Conservation (phyloP, 169 alveolate genomes). For the Plasmodium yoelii region DNA sequence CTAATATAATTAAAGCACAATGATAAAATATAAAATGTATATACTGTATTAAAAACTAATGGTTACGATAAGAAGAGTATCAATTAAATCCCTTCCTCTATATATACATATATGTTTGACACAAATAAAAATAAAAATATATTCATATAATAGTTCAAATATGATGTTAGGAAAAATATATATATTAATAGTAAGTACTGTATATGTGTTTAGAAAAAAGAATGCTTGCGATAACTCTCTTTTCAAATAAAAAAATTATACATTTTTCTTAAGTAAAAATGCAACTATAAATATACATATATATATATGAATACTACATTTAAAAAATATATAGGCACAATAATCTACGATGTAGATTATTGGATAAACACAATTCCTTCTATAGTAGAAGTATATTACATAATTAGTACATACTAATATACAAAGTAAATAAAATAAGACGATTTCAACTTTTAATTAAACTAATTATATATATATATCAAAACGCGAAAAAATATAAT, state of each 20-base stretch:
- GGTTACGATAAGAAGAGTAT: conserved; percentile 10
- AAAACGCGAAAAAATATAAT: not conserved
- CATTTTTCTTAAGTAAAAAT: conserved; percentile 27
- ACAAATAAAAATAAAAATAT: not conserved
- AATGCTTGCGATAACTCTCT: not conserved
- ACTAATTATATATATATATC: too few species aligned
- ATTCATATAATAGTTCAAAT: too few species aligned
- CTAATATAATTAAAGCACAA: conserved; percentile 17
- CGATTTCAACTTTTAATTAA: too few species aligned
- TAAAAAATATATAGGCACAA: conserved; percentile 18
- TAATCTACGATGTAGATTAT: conserved; percentile 9
- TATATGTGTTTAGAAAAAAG: conserved; percentile 5
- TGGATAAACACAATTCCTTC: conserved; percentile 10
- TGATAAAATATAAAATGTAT: conserved; percentile 7
- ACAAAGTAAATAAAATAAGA: conserved; percentile 8
- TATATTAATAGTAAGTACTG: too few species aligned
- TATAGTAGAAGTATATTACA: conserved; percentile 4
- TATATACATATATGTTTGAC: conserved; percentile 14
- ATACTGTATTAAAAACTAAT: conserved; percentile 17
- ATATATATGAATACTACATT: not conserved
- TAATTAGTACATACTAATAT: conserved; percentile 26
- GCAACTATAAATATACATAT: conserved; percentile 10
- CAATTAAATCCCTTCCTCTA: not conserved
- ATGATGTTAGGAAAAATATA: too few species aligned
- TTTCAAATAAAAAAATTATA: conserved; percentile 7